Evolutionary conservation across 1,284 basidiomycete species (phyloP), one percentile per base, ranked within the genome.

Genomic region (Pseudozyma thailandica): DNA sequence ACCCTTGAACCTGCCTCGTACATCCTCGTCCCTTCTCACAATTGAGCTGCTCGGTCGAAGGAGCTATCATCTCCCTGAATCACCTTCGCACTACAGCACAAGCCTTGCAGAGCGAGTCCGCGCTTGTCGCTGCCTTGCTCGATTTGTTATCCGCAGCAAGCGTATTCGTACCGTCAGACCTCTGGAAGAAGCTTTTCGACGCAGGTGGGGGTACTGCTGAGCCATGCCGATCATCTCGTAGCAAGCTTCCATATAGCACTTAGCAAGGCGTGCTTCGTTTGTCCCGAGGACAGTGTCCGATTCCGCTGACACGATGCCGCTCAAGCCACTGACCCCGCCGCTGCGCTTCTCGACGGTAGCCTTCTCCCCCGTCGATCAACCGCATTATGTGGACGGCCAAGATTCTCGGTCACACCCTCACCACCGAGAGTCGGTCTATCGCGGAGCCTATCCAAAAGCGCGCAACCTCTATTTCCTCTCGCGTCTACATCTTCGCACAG

Each of bases 361-460:
- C 12, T 79, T 77, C 41, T 66, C 63, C 2, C 25, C 43, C 15
- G 26, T 37, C 8, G 58, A 68, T 18, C 27, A 56, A 38, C 25
- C 5, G 9, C 16, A 1, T 4, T n/a, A 23, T 18, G 21, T 3
- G 2, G 38, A 48, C 3, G 27, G 16, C 39, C 18, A 12, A 2
- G 44, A 56, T 9, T 49, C 56, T 30, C 56, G 63, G 15, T 43
- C 39, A 9, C 63, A 69, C 38, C 58, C 59, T 8, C 58, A 74
- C 20, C 57, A 60, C 45, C 58, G 54, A 39, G 68, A 80, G 31
- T 72, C 73, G 2, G 50, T 80, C 41, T 82, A 81, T 44, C 69
- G 78, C n/a, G 80, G 80, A 27, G 72, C 80, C 1, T 79, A 81
- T 44, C 80, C 80, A 4, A 79, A 77, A 50, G 39, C 63, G 3